Base-by-base conservation (phyloP, 1,284 basidiomycete species). In the Tilletia caries region DNA sequence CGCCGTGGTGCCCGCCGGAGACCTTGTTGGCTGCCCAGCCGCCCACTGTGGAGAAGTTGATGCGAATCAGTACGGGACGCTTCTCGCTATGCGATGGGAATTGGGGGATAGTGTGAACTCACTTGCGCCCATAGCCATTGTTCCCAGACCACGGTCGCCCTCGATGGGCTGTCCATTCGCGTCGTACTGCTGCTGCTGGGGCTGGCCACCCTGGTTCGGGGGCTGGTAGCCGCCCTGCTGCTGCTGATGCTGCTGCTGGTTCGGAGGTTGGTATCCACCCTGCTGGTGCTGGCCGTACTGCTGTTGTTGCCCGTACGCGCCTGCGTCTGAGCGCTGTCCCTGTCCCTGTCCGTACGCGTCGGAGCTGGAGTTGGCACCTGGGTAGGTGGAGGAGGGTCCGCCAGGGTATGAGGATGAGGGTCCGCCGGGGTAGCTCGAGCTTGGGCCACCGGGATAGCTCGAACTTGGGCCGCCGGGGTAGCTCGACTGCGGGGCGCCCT, bases 111-210 rank as follows among this genome's bases (percentile, higher is more conserved):
- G 15, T 15, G 52, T 4, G 8, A 27, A 54, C 52, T 13, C 29
- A 54, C 52, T 33, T 29, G 44, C 67, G 41, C 76, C 78, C 13
- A 73, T 65, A 2, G 76, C 77, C 78, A 79, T 79, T 23, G 78
- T 79, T 29, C 78, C 78, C 1, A 79, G 27, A 2, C 78, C 78
- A 18, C 78, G 72, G 48, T 79, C 78, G 65, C 76, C 78, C 20
- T 34, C 54, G 46, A 77, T 52, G 4, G 77, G 77, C 43, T 79
- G 73, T 48, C 78, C 78, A 52, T 76, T 54, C 65, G 73, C 70
- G 43, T 79, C 77, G 71, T 78, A 78, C 52, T 75, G 76, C 66
- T 66, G 64, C 0, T 69, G 76, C 1, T 67, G 67, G 4, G 52
- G 68, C 18, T 60, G 64, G 25, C 64, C 23, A 13, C 66, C 62